Conservation (phyloP, 2,329 filamentous ascomycete species). For the Aureobasidium melanogenum region DNA sequence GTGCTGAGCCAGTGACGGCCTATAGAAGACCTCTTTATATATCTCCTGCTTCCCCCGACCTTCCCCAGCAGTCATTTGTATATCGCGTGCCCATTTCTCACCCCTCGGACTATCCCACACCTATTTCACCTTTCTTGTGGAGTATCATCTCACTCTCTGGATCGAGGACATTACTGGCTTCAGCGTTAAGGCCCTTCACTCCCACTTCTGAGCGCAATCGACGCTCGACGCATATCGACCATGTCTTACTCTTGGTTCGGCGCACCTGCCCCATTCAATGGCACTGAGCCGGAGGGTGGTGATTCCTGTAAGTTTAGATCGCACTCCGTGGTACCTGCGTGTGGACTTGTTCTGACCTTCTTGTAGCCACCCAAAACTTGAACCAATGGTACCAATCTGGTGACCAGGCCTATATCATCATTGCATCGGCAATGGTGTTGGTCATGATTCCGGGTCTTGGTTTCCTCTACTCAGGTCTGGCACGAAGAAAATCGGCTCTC, state of each 20-base stretch:
- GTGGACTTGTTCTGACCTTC: slow-evolving; percentile 5
- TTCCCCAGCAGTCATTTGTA: slow-evolving; percentile 5
- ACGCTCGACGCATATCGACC: slow-evolving; percentile 22
- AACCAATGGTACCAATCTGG: slow-evolving; percentile 94
- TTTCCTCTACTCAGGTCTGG: slow-evolving; percentile 94
- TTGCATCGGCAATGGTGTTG: slow-evolving; percentile 85
- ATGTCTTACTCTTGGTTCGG: slow-evolving; percentile 44
- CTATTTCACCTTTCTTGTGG: neutral
- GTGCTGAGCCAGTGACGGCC: slow-evolving; percentile 11
- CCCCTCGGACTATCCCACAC: neutral
- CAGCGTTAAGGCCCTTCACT: neutral
- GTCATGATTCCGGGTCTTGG: slow-evolving; percentile 95
- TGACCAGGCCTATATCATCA: slow-evolving; percentile 88
- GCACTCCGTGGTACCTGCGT: neutral
- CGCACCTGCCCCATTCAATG: slow-evolving; percentile 38
- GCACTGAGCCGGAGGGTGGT: slow-evolving; percentile 57
- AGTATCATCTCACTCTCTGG: neutral
- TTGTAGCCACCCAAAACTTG: slow-evolving; percentile 67
- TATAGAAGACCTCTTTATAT: slow-evolving; percentile 11
- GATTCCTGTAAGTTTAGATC: slow-evolving; percentile 59
- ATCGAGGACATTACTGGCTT: neutral
- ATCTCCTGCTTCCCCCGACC: slow-evolving; percentile 6
- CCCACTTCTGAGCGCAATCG: slow-evolving; percentile 8
- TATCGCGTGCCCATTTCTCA: slow-evolving; percentile 2
- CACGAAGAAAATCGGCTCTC: slow-evolving; percentile 93